These are phyloP conservation scores for Trichoderma koningii DNA, from an alignment of 2,329 filamentous ascomycete genomes.

Conservation along the genomic window DNA sequence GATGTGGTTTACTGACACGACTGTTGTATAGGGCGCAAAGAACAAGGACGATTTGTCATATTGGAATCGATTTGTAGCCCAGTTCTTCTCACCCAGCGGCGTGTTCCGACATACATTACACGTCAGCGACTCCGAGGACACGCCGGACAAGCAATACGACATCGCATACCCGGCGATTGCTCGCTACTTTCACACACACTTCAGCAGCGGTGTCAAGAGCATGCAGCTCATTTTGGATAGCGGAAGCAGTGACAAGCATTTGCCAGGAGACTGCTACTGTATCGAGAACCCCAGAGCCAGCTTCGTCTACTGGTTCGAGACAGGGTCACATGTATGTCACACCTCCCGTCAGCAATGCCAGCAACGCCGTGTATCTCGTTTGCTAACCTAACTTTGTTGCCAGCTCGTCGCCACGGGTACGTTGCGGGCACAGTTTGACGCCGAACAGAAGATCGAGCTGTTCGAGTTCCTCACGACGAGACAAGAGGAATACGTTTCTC, in stretches of 20 bases:
- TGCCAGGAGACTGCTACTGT: slow-evolving; percentile 66
- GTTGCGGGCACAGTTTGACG: slow-evolving; percentile 77
- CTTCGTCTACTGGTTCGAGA: slow-evolving; percentile 87
- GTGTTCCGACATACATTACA: slow-evolving; percentile 74
- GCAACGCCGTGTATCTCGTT: neutral
- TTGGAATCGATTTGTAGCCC: slow-evolving; percentile 78
- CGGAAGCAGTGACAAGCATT: slow-evolving; percentile 54
- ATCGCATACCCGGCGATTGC: slow-evolving; percentile 79
- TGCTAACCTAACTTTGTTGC: slow-evolving; percentile 34
- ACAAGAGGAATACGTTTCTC: slow-evolving; percentile 83
- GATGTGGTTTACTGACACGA: slow-evolving; percentile 30
- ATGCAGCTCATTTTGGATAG: slow-evolving; percentile 85
- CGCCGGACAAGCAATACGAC: slow-evolving; percentile 77
- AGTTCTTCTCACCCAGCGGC: slow-evolving; percentile 75
- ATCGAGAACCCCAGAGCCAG: slow-evolving; percentile 77
- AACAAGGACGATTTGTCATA: slow-evolving; percentile 69
- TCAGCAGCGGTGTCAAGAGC: slow-evolving; percentile 79
- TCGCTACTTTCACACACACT: slow-evolving; percentile 88
- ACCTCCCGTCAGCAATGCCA: neutral
- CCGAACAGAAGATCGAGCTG: slow-evolving; percentile 76
- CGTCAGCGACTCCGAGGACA: slow-evolving; percentile 57
- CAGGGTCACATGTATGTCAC: slow-evolving; percentile 72
- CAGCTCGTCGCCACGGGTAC: slow-evolving; percentile 77
- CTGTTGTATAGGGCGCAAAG: slow-evolving; percentile 51
- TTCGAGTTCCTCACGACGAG: slow-evolving; percentile 76